A percentile compares a stretch with the other conserved stretches of the same genome.
phyloP scores from a whole-genome alignment of 2,329 filamentous ascomycete species.

The Colletotrichum sp. region DNA sequence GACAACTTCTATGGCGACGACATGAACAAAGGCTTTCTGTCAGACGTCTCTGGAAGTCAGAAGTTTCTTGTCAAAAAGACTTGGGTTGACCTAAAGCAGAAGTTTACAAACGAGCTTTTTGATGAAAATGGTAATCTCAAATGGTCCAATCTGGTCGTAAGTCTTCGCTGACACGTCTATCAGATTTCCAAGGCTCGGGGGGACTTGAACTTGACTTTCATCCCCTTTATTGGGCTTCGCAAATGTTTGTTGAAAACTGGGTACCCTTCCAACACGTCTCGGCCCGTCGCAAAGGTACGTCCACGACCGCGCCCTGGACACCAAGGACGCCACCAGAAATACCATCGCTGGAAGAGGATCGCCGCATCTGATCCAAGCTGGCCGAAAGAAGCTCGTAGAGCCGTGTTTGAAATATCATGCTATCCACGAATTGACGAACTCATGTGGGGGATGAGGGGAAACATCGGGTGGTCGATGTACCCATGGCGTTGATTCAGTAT shows the following conservation, averaged over 20 bases:
- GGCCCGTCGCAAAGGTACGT: background rate
- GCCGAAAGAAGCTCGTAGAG: background rate
- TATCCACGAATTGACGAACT: background rate
- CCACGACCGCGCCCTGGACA: background rate
- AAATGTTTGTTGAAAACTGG: conserved; percentile 51
- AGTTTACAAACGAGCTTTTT: background rate
- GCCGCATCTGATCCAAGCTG: background rate
- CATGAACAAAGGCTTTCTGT: background rate
- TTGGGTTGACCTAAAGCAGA: background rate
- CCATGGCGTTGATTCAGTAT: background rate
- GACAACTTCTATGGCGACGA: background rate
- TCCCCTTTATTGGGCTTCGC: conserved; percentile 47
- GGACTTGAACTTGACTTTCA: background rate
- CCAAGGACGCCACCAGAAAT: background rate
- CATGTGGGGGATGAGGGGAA: background rate
- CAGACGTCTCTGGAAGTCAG: background rate
- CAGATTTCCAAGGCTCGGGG: background rate
- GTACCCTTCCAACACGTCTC: background rate
- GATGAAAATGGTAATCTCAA: background rate
- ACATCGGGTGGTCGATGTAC: background rate
- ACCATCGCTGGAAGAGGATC: background rate
- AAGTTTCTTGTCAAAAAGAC: background rate
- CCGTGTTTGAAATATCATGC: background rate
- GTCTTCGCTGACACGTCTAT: background rate
- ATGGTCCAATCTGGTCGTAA: background rate